Conservation (phyloP, 352 stramenopile species). For the Phytophthora capsici region DNA sequence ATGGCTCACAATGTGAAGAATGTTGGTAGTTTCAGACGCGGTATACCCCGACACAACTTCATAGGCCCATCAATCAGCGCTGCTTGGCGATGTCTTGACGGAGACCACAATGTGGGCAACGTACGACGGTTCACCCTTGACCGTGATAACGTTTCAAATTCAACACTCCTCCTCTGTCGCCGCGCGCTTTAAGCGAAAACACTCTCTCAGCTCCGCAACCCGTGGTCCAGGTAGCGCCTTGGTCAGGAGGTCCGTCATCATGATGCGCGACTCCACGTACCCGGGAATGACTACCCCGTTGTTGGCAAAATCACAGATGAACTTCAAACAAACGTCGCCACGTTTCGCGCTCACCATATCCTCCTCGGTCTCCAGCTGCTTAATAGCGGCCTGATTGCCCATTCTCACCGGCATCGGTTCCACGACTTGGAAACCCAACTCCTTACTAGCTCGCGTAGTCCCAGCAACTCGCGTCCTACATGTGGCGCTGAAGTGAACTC, state of each 20-base stretch:
- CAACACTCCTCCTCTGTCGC: too few relatives aligned
- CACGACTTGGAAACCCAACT: background rate
- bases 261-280: constrained; percentile 7
- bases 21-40: background rate
- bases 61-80: too few relatives aligned
- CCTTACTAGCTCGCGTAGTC: constrained; percentile 10
- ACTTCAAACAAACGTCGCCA: constrained; percentile 23
- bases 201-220: too few relatives aligned
- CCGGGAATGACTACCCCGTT: background rate
- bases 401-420: constrained; percentile 1
- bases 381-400: constrained; percentile 25
- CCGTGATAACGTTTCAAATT: too few relatives aligned
- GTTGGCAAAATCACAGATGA: constrained; percentile 8
- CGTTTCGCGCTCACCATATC: constrained; percentile 9
- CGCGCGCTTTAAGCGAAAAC: too few relatives aligned
- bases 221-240: too few relatives aligned
- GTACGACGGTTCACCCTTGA: too few relatives aligned
- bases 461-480: background rate
- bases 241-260: constrained; percentile 21
- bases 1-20: constrained; percentile 4
- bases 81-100: background rate
- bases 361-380: constrained; percentile 14
- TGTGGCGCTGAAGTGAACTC: constrained; percentile 25
- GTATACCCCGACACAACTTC: too few relatives aligned
- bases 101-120: too few relatives aligned